Conservation (phyloP, 2,329 filamentous ascomycete species). For the Botrytis fabae region DNA sequence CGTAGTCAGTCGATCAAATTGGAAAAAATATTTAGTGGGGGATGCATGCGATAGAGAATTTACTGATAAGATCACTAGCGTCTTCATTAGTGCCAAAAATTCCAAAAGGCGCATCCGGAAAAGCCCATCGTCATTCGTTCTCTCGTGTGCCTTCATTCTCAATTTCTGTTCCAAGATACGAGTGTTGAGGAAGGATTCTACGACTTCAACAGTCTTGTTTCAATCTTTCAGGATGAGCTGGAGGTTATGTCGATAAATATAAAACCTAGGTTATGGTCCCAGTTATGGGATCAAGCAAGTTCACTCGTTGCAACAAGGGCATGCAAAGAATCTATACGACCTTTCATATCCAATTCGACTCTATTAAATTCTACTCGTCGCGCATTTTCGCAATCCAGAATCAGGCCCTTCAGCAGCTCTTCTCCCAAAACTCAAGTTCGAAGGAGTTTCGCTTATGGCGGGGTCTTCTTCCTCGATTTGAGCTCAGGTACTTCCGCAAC, state of each 20-base stretch:
- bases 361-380: slow-evolving; percentile 25
- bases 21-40: slow-evolving; percentile 21
- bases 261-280: slow-evolving; percentile 49
- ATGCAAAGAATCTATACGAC: slow-evolving; percentile 26
- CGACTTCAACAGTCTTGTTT: slow-evolving; percentile 36
- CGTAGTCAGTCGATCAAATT: slow-evolving; percentile 6
- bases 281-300: slow-evolving; percentile 41
- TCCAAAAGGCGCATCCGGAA: slow-evolving; percentile 22
- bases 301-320: slow-evolving; percentile 29
- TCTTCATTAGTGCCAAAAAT: slow-evolving; percentile 21
- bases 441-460: slow-evolving; percentile 55
- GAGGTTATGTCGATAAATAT: slow-evolving; percentile 49
- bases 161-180: not conserved
- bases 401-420: slow-evolving; percentile 39
- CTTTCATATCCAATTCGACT: slow-evolving; percentile 24
- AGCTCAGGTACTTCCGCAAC: slow-evolving; percentile 43
- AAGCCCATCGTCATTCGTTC: slow-evolving; percentile 20
- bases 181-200: slow-evolving; percentile 11
- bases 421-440: slow-evolving; percentile 44
- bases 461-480: slow-evolving; percentile 53
- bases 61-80: slow-evolving; percentile 25
- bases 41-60: slow-evolving; percentile 15
- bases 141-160: slow-evolving; percentile 16
- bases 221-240: slow-evolving; percentile 46
- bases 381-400: slow-evolving; percentile 30